phyloP scores from a whole-genome alignment of 2,329 filamentous ascomycete species.

The Huntiella moniliformis region DNA sequence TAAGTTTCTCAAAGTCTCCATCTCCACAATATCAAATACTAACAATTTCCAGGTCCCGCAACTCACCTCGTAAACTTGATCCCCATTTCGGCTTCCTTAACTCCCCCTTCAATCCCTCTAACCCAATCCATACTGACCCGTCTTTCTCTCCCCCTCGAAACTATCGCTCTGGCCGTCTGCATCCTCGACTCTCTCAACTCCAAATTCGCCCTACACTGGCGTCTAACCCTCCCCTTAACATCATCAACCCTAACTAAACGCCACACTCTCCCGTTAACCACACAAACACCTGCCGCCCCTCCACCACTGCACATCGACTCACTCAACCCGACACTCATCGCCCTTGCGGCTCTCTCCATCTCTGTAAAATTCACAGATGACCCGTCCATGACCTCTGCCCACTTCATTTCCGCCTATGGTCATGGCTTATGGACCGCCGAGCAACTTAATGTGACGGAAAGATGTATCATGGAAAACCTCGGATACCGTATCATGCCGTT shows the following conservation, averaged over 20 bases:
- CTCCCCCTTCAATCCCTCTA: constrained; percentile 35
- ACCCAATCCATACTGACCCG: constrained; percentile 42
- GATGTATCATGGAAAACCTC: constrained; percentile 44
- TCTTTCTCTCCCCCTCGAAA: constrained; percentile 39
- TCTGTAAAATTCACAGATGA: constrained; percentile 50
- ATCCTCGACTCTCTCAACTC: constrained; percentile 46
- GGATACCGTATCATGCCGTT: constrained; percentile 44
- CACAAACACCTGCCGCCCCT: constrained; percentile 19
- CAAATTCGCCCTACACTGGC: constrained; percentile 44
- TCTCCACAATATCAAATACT: background rate
- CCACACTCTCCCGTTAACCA: constrained; percentile 27
- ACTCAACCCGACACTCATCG: constrained; percentile 42
- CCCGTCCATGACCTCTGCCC: constrained; percentile 30
- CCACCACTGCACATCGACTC: constrained; percentile 35
- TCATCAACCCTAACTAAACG: constrained; percentile 20
- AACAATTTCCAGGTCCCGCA: constrained; percentile 33
- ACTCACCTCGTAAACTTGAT: constrained; percentile 49
- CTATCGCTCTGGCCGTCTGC: constrained; percentile 44
- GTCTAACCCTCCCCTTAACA: constrained; percentile 35
- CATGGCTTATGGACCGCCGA: constrained; percentile 36
- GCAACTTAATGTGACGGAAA: constrained; percentile 46
- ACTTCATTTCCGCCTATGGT: constrained; percentile 37
- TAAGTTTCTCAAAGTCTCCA: constrained; percentile 14
- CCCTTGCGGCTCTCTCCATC: constrained; percentile 42
- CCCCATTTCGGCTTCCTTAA: constrained; percentile 42